Conservation (phyloP, 176 grass and related monocot genomes). For the Hsuehochloa calcarea region DNA sequence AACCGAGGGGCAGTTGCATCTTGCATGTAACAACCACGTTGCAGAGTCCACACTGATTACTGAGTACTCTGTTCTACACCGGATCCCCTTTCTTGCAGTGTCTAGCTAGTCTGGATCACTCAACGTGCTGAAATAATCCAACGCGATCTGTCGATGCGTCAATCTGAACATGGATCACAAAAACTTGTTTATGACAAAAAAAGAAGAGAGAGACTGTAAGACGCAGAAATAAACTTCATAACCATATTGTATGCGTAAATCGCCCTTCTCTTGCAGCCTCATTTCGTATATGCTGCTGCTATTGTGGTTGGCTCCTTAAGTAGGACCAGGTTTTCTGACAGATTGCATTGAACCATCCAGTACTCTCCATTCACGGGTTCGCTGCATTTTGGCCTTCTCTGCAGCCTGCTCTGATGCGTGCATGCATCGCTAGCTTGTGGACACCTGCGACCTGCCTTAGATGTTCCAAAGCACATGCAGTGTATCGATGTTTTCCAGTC, state of each 20-base stretch:
- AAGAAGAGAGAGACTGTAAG: neutral
- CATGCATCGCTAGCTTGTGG: neutral
- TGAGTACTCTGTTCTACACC: neutral
- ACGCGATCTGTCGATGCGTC: neutral
- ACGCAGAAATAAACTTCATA: neutral
- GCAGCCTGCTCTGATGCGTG: neutral
- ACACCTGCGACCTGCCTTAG: neutral
- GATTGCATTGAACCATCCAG: neutral
- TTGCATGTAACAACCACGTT: neutral
- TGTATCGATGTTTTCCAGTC: neutral
- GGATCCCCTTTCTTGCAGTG: neutral
- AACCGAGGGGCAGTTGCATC: neutral
- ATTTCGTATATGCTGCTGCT: neutral
- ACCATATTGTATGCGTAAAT: neutral
- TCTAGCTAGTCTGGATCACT: neutral
- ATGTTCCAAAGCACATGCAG: neutral
- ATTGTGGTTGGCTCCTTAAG: neutral
- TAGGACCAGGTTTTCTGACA: neutral
- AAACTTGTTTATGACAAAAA: neutral
- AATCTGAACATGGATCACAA: neutral
- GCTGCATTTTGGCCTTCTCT: slow-evolving; percentile 5
- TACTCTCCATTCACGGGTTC: neutral
- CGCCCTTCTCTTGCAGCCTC: neutral
- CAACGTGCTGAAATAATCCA: neutral
- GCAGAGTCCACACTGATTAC: neutral